Percentiles rank a stretch among this genome's conserved stretches.
These are phyloP conservation scores for Talaromyces amestolkiae DNA, from an alignment of 2,329 filamentous ascomycete species.

Conservation along the genomic window DNA sequence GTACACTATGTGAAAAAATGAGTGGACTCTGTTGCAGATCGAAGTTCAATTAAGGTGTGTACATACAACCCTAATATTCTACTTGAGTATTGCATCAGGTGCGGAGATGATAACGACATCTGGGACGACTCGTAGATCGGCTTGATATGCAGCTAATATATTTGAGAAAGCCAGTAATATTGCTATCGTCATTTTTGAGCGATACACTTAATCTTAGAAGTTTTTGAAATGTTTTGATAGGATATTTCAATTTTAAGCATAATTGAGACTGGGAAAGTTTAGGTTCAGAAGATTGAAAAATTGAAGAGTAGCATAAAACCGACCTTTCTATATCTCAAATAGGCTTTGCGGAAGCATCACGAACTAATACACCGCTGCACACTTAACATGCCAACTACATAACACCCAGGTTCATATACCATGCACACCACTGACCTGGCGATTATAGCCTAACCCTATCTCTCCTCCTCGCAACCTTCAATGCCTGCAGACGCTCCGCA, in stretches of 20 bases:
- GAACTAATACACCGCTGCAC: too few relatives aligned
- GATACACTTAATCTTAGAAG: too few relatives aligned
- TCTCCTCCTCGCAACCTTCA: conserved; percentile 11
- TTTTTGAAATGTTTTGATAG: too few relatives aligned
- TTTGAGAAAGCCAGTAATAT: neutral
- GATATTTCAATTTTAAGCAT: neutral
- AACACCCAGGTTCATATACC: neutral
- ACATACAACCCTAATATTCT: neutral
- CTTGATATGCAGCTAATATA: neutral
- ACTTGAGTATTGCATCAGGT: conserved; percentile 3
- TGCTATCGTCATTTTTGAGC: neutral
- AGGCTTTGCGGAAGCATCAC: too few relatives aligned
- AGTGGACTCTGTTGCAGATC: neutral
- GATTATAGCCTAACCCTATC: conserved; percentile 12
- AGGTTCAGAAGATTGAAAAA: too few relatives aligned
- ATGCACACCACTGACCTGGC: too few relatives aligned
- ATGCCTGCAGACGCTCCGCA: conserved; percentile 20
- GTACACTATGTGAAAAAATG: neutral
- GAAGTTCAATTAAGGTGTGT: neutral
- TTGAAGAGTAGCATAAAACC: too few relatives aligned
- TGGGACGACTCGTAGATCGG: neutral
- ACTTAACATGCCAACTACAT: neutral
- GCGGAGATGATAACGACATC: conserved; percentile 14
- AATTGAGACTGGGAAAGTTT: neutral
- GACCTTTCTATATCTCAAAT: too few relatives aligned